Conservation (phyloP, 352 stramenopile genomes). For the Globisporangium camurandrum region DNA sequence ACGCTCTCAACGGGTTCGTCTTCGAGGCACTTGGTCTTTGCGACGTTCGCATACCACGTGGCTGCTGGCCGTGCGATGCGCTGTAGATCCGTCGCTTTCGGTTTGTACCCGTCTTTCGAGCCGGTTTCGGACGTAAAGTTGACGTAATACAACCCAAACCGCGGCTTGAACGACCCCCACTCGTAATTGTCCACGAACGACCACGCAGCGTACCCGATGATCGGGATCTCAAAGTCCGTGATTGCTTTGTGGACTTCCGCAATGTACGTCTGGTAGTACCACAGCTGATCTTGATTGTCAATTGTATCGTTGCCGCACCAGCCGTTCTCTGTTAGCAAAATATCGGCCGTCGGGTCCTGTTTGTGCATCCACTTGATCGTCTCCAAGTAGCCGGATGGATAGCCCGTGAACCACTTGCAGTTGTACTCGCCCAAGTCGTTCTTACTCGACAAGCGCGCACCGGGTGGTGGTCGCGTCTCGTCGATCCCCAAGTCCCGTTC, state of each 20-base stretch:
- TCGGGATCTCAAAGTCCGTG: conserved; percentile 44
- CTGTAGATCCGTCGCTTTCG: conserved; percentile 17
- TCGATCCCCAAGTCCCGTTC: conserved; percentile 44
- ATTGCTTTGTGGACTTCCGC: conserved; percentile 54
- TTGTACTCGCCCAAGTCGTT: conserved; percentile 18
- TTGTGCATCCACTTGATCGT: conserved; percentile 64
- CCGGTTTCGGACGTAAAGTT: conserved; percentile 32
- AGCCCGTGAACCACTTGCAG: conserved; percentile 36
- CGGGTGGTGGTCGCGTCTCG: conserved; percentile 37
- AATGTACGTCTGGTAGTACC: conserved; percentile 48
- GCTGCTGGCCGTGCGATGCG: conserved; percentile 35
- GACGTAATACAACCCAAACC: conserved; percentile 51
- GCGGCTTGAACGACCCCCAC: conserved; percentile 74
- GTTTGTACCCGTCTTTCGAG: conserved; percentile 16
- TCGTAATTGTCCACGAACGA: conserved; percentile 94
- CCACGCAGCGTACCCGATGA: conserved; percentile 92
- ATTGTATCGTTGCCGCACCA: conserved; percentile 50
- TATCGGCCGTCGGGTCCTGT: conserved; percentile 30
- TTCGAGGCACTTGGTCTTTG: conserved; percentile 55
- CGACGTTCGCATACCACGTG: conserved; percentile 47
- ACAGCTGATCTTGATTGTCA: conserved; percentile 47
- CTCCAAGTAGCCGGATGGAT: conserved; percentile 42
- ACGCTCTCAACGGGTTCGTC: not conserved
- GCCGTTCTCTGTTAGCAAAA: conserved; percentile 61
- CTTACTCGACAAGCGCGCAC: conserved; percentile 39